phyloP scores from a whole-genome alignment of 2,329 filamentous ascomycete genomes.

The Aureobasidium sp. region DNA sequence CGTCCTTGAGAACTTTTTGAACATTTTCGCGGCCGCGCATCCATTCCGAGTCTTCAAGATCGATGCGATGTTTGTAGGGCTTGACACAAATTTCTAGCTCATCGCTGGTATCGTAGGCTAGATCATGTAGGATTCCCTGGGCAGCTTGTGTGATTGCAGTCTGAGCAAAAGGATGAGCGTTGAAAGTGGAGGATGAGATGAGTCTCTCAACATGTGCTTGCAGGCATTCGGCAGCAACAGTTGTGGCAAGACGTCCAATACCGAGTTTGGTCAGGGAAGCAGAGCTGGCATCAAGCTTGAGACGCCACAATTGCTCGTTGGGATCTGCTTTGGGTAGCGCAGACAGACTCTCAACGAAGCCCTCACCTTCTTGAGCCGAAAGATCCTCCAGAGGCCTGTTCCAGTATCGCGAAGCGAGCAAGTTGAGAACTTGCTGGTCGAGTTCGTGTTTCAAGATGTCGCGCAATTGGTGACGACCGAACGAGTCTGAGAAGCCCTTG shows the following conservation, averaged over 20 bases:
- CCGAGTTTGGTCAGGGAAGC: constrained; percentile 89
- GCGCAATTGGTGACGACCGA: constrained; percentile 82
- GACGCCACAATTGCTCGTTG: constrained; percentile 67
- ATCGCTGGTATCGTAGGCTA: constrained; percentile 94
- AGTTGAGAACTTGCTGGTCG: constrained; percentile 88
- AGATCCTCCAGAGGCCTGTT: constrained; percentile 90
- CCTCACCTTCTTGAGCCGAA: constrained; percentile 36
- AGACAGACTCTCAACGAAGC: constrained; percentile 50
- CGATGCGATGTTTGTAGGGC: constrained; percentile 96
- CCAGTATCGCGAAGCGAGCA: constrained; percentile 92
- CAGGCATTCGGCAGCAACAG: constrained; percentile 80
- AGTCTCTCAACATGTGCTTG: constrained; percentile 76
- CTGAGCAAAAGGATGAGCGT: constrained; percentile 82
- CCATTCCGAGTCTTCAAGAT: constrained; percentile 90
- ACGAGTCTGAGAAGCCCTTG: constrained; percentile 83
- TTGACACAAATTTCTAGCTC: constrained; percentile 99
- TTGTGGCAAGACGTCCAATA: constrained; percentile 86
- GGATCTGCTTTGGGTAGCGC: constrained; percentile 80
- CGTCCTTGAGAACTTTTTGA: constrained; percentile 71
- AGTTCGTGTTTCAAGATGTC: constrained; percentile 85
- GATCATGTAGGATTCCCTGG: constrained; percentile 81
- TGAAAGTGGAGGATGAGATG: constrained; percentile 74
- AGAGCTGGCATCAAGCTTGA: constrained; percentile 87
- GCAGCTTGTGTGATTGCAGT: constrained; percentile 90
- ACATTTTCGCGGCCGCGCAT: constrained; percentile 76